These are phyloP conservation scores for Calonectria montana DNA, from an alignment of 2,329 filamentous ascomycete species.

Conservation along the genomic window DNA sequence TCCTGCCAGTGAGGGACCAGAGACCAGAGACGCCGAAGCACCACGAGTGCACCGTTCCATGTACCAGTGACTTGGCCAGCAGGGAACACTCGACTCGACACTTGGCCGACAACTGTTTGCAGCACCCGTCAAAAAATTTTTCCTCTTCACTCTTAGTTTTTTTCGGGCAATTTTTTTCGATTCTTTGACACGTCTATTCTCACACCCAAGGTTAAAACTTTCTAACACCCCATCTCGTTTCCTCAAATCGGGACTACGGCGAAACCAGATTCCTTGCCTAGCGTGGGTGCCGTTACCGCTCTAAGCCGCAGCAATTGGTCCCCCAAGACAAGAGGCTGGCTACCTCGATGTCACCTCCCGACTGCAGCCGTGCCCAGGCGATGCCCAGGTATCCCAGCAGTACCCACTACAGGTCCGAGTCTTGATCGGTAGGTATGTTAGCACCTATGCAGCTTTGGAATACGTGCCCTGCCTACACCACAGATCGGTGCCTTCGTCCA, in stretches of 20 bases:
- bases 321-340: conserved; percentile 17
- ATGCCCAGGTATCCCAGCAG: conserved; percentile 33
- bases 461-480: conserved; percentile 17
- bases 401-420: conserved; percentile 35
- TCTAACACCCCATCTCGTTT: conserved; percentile 23
- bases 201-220: conserved; percentile 11
- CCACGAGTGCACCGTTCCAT: conserved; percentile 19
- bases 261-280: conserved; percentile 35
- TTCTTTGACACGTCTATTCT: conserved; percentile 20
- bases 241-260: conserved; percentile 42
- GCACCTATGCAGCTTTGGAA: conserved; percentile 5
- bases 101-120: conserved; percentile 42
- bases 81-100: conserved; percentile 35
- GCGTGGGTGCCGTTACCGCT: conserved; percentile 44
- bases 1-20: conserved; percentile 33
- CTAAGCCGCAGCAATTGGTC: conserved; percentile 42
- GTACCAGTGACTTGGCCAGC: conserved; percentile 36
- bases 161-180: conserved; percentile 35
- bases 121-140: conserved; percentile 34
- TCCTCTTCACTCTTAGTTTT: conserved; percentile 27
- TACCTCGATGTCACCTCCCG: conserved; percentile 33
- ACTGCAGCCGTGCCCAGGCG: conserved; percentile 28
- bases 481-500: conserved; percentile 22
- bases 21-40: conserved; percentile 34
- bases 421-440: conserved; percentile 20